Evolutionary conservation across 2,329 filamentous ascomycete species (phyloP), one percentile per base, ranked within the genome.

Genomic region (Pseudocercospora pini-densiflorae): DNA sequence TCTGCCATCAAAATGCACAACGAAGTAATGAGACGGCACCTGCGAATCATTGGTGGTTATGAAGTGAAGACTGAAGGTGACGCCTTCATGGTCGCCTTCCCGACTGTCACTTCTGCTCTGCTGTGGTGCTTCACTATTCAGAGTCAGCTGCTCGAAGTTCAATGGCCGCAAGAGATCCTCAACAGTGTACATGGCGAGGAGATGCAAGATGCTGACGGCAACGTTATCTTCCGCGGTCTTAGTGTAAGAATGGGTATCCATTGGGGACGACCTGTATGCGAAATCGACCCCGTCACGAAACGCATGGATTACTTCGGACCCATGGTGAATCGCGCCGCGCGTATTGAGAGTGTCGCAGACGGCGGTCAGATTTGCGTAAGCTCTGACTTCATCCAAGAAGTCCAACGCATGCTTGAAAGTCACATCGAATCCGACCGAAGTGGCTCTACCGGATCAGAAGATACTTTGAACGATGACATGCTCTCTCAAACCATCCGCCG

Each of bases 51-150:
- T 73, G 95, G 95, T 76, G 95, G 95, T 0, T 99, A 97, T 76
- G 95, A 99, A 81, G 95, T 99, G 79, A 99, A 99, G 85, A 99
- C 95, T 19, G 95, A 99, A 92, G 95, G 95, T 72, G 95, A 99
- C 80, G 95, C 95, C 8, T 99, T 99, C 76, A 98, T 99, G 94
- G 95, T 99, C 33, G 97, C 94, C 9, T 99, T 99, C 80, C 92
- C 94, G 1, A 98, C 95, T 0, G 93, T 95, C 2, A 98, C 95
- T 0, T 95, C 94, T 8, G 95, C 95, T 5, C 82, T 99, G 58
- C 85, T 99, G 7, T 99, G 95, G 95, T 96, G 91, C 73, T 99
- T 99, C 81, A 92, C 93, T 23, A 94, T 97, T 29, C 95, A 99
- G 79, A 90, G 89, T 71, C 87, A 91, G 74, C 87, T 99, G 3